Evolutionary conservation across 2,329 filamentous ascomycete genomes (phyloP).

Genomic region (Xylariales sp.): DNA sequence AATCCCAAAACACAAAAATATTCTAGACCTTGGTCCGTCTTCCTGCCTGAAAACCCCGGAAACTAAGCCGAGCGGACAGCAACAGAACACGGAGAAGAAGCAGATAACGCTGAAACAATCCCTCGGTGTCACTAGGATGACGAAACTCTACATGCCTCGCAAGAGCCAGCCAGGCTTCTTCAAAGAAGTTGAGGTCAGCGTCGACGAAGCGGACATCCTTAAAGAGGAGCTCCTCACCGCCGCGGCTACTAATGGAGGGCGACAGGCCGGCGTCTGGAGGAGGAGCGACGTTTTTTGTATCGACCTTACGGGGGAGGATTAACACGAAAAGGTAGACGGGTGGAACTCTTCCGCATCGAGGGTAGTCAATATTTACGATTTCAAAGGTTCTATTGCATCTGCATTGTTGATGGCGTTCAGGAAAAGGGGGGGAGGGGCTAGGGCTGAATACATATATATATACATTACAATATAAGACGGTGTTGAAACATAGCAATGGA

Average conservation of each 20-base stretch:
- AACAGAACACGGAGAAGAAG: constrained; percentile 32
- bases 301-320: constrained; percentile 49
- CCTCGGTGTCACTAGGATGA: constrained; percentile 43
- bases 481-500: background rate
- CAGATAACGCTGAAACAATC: constrained; percentile 38
- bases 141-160: constrained; percentile 55
- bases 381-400: background rate
- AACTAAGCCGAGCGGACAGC: background rate
- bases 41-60: background rate
- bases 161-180: constrained; percentile 55
- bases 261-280: constrained; percentile 42
- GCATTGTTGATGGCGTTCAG: constrained; percentile 13
- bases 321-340: background rate
- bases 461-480: constrained; percentile 7
- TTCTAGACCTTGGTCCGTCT: background rate
- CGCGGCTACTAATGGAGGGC: background rate
- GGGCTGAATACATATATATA: background rate
- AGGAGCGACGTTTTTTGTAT: constrained; percentile 48
- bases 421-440: no score
- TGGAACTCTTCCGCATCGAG: background rate
- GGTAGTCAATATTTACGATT: no score
- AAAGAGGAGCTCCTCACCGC: constrained; percentile 12
- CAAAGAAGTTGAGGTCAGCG: constrained; percentile 49
- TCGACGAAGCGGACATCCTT: constrained; percentile 46
- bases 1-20: constrained; percentile 8